Base-by-base conservation (phyloP, 1,284 basidiomycete genomes). In the Singerocomus rubriflavus region DNA sequence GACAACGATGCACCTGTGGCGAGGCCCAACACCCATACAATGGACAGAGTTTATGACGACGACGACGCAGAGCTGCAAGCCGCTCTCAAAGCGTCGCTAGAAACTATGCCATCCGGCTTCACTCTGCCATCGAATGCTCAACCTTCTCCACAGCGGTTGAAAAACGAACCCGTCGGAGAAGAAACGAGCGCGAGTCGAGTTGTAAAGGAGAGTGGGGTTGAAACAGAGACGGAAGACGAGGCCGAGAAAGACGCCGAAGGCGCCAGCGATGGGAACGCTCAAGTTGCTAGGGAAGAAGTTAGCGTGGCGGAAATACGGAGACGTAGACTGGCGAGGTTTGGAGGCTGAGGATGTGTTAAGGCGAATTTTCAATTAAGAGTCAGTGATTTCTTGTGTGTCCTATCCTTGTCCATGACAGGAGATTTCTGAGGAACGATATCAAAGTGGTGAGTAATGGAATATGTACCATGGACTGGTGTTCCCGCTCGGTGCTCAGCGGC, bases 51-150 rank as follows among this genome's bases (percentile, higher is more conserved):
- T 34, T 90, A 93, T 58, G 91, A 93, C 58, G 90, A 94, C 57
- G 92, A 94, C 57, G 92, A 96, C 59, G 83, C 78, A 32, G 87
- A 91, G 61, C 71, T 95, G 33, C 88, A 94, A 68, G 89, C 90
- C 21, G 93, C 93, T 12, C 71, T 96, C 46, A 84, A 77, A 62
- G 93, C 91, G 3, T 93, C 90, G 37, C 72, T 95, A 58, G 86
- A 87, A 59, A 75, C 76, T 38, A 65, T 84, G 25, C 84, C 90
- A 1, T 67, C 73, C 16, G 85, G 75, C 31, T 85, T 76, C 63
- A 60, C 57, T 21, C 54, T 76, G 10, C 74, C 76, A 14, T 55
- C 65, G 64, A 61, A 66, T n/a, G 57, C 72, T 29, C 65, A 67
- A 37, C 49, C 53, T 11, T 55, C 57, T 3, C 57, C 61, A 27